Base-by-base conservation (phyloP, 108 stramenopile genomes). In the Chaetoceros tenuissimus region DNA sequence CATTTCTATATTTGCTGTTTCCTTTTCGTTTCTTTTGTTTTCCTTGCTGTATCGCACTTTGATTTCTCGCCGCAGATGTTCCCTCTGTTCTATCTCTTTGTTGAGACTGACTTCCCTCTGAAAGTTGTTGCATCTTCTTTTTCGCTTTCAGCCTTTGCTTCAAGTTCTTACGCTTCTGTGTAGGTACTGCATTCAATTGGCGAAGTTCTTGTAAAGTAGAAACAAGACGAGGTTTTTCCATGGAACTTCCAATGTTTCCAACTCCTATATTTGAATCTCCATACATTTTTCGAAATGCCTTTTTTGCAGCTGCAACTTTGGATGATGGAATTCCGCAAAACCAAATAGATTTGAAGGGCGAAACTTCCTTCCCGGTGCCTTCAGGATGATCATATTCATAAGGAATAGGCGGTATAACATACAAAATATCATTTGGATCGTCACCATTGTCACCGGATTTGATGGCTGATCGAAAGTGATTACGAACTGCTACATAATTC, bases 331-430 rank as follows among this genome's bases (percentile, higher is more conserved):
- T 54, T 30, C 87, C 86, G 61, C 82, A 82, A 58, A 81, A 92
- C 94, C 94, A 95, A 7, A 90, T 52, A 1, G 80, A 80, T 25
- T 52, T 47, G 64, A 95, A 95, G 0, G 91, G 94, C 27, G 89
- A 54, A 24, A 48, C 56, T 17, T 77, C 85, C 43, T 91, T 66
- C 8, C 94, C 94, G 0, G 89, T 89, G 34, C 87, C 87, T 43
- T 90, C 85, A 7, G 89, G 89, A 69, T 94, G 89, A 23, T 77
- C 70, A 44, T 85, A 92, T 57, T 87, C 78, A 60, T 92, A 92
- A 3, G 77, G 74, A 7, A 51, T 24, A 16, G 75, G 58, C 17
- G 89, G 89, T 45, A 77, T 51, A 8, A 87, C 31, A 49, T 82
- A 91, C 17, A 81, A 58, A 21, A 77, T 66, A 71, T 85, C 79